phyloP scores from a whole-genome alignment of 2,329 filamentous ascomycete genomes.

The Cladosporium sp. region DNA sequence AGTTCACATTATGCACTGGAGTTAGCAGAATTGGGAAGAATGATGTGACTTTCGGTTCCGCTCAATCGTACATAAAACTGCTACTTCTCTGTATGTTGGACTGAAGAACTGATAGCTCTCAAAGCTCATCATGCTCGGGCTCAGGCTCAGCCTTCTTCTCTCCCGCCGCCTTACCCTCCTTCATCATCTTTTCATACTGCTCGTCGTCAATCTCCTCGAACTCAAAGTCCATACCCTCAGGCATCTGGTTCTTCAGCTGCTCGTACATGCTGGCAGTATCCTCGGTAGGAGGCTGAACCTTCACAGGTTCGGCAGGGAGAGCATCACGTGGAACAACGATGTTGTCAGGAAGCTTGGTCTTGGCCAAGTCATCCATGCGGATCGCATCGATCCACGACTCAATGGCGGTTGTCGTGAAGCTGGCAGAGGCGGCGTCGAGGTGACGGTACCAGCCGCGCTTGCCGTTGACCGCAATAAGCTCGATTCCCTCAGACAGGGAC shows the following conservation, averaged over 20 bases:
- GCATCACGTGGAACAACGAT: constrained; percentile 32
- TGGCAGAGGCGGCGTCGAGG: constrained; percentile 55
- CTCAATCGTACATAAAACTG: background rate
- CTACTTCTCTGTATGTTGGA: background rate
- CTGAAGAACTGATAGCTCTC: background rate
- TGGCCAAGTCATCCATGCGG: constrained; percentile 78
- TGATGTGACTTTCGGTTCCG: no score
- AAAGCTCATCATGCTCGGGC: constrained; percentile 12
- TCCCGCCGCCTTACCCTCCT: constrained; percentile 15
- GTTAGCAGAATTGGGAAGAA: no score
- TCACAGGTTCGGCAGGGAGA: constrained; percentile 23
- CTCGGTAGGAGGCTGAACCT: constrained; percentile 17
- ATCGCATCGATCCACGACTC: constrained; percentile 90
- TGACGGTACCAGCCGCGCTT: constrained; percentile 82
- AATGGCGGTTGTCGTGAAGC: constrained; percentile 45
- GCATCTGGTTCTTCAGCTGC: constrained; percentile 24
- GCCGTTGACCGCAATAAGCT: constrained; percentile 78
- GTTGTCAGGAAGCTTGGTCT: constrained; percentile 61
- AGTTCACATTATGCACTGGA: no score
- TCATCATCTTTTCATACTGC: constrained; percentile 30
- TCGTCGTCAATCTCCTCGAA: constrained; percentile 34
- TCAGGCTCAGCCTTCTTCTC: background rate
- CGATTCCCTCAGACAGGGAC: constrained; percentile 54
- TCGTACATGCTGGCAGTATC: constrained; percentile 18
- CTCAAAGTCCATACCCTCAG: constrained; percentile 30